Evolutionary conservation across 2,329 filamentous ascomycete species (phyloP), one percentile per base, ranked within the genome.

Genomic region (Pseudogymnoascus sp.): DNA sequence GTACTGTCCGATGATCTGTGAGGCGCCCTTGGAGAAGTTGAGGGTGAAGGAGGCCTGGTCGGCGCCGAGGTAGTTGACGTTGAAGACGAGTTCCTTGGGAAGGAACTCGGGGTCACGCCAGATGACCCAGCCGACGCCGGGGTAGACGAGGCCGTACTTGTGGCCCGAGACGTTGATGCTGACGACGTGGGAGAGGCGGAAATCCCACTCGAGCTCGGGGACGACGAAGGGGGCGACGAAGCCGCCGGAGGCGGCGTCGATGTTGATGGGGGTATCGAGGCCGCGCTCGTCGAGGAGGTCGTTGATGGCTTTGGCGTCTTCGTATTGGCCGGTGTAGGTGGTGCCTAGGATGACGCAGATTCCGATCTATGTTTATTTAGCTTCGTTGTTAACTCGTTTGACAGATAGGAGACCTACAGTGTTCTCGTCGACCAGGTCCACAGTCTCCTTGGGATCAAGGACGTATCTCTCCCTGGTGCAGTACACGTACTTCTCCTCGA

Each of bases 11-110:
- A 97, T 96, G 72, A 97, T 90, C 74, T 97, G 93, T 5, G 89
- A 91, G 11, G 93, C 93, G 63, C 93, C 93, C 76, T 96, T 96
- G 73, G 90, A 96, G 81, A 97, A 97, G 82, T 97, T 97, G 65
- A 97, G 86, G 0, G 93, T 97, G 79, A 97, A 97, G 2, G 91
- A 96, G 1, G 92, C 89, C 75, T 97, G 93, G 73, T 97, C 91
- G 9, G 93, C 93, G 60, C 93, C 93, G 5, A 97, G 88, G 78
- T 97, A 97, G 83, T 97, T 97, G 84, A 97, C 97, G 82, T 96
- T 97, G 85, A 97, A 97, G 71, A 97, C 91, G 21, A 97, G 87
- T 72, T 97, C 93, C 73, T 74, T 83, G 6, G 93, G 93, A 2
- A 96, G 83, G 77, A 82, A 95, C 75, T 95, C 88, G 60, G 90